Evolutionary conservation across 2,329 filamentous ascomycete genomes (phyloP), one percentile per base, ranked within the genome.

Genomic region (Aspergillus nomiae): DNA sequence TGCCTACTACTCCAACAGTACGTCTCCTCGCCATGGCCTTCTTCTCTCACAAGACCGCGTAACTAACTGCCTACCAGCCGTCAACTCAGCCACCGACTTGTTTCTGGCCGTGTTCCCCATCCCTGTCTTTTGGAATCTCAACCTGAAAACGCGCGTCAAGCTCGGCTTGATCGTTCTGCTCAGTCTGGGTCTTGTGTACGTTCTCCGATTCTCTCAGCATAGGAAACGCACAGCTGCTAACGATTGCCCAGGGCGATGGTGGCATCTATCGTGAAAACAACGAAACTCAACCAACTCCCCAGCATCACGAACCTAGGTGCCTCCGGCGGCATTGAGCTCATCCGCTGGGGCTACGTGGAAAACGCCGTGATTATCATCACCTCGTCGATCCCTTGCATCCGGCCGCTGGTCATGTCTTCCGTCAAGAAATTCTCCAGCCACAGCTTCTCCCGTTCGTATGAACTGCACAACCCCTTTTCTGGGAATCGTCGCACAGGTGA

Each of bases 241-340:
- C 16, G 4, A 8, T 12, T 19, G 1, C 8, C 16, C 14, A 74
- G 72, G 1, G 73, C 72, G 12, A 73, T 74, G 71, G 30, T 72
- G 24, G 72, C 73, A n/a, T 74, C 72, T 14, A 72, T 75, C 48
- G 67, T 75, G 65, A 75, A 75, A 51, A 72, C 71, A 16, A 74
- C 71, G 53, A 73, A 73, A 41, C 67, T 73, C 30, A 5, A 61
- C 46, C 50, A 66, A 19, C 58, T 74, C 4, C 72, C 72, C 12
- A 68, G 71, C 36, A 62, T 74, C 54, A 74, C 71, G 1, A 70
- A 75, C 38, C 65, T 73, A 8, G 71, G 71, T 28, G 57, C 69
- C 3, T 48, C n/a, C 2, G 71, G 70, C 7, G 69, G 64, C 16
- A 61, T 73, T 24, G 69, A 73, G 54, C 59, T 74, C 10, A 71